Percentiles rank a stretch among this genome's conserved stretches.
Conservation (phyloP, 176 grass and related monocot genomes). For the Oryza punctata region DNA sequence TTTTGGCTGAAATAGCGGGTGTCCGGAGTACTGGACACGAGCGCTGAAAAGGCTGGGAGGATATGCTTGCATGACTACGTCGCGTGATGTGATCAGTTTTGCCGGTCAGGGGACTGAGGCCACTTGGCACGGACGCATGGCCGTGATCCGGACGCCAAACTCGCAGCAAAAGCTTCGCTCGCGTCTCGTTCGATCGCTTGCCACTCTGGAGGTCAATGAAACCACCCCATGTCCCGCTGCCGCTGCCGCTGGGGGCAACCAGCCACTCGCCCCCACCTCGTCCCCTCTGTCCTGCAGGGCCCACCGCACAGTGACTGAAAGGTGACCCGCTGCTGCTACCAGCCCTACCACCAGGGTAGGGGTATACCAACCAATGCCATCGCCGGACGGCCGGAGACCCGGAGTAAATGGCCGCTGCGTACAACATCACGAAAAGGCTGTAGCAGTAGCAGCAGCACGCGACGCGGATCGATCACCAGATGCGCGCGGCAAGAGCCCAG, state of each 20-base stretch:
- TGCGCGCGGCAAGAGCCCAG: neutral
- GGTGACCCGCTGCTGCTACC: neutral
- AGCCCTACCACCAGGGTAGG: neutral
- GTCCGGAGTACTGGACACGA: neutral
- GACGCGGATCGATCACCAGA: neutral
- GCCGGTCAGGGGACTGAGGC: neutral
- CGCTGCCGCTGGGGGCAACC: conserved; percentile 34
- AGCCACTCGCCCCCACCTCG: neutral
- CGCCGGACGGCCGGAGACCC: neutral
- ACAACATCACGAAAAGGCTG: conserved; percentile 1
- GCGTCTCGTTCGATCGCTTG: neutral
- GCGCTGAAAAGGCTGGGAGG: neutral
- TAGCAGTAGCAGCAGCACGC: neutral
- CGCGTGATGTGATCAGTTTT: neutral
- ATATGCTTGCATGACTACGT: neutral
- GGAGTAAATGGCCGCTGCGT: conserved; percentile 35
- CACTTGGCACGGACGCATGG: neutral
- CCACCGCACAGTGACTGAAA: neutral
- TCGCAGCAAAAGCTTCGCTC: neutral
- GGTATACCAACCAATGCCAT: neutral
- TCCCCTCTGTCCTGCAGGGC: neutral
- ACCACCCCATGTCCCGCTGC: conserved; percentile 36
- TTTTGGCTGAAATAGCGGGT: neutral
- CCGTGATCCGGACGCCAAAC: conserved; percentile 32
- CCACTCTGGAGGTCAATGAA: conserved; percentile 23